Base-by-base conservation (phyloP, 1,284 basidiomycete species). In the Apiotrichum veenhuisii region DNA sequence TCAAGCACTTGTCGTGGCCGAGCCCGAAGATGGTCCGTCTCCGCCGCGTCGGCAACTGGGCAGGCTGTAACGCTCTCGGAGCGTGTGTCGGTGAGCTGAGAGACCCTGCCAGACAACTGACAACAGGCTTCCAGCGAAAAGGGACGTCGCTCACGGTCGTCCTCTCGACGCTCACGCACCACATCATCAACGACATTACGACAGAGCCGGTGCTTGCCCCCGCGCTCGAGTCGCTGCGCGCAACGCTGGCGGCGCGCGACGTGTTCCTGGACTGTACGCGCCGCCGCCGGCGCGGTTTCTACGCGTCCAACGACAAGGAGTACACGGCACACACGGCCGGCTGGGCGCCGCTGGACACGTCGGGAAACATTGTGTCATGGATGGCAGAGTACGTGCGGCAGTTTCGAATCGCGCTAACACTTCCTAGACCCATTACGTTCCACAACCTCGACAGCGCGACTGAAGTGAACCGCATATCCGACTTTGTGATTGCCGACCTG, bases 31-130 rank as follows among this genome's bases (percentile, higher is more conserved):
- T 26, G 2, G 30, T 69, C 5, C 59, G 60, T 3, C 54, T 74
- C 12, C 54, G 63, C 10, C 50, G 63, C 36, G 63, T 73, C 5
- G 74, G 74, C 14, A 67, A 71, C 52, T 76, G 72, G 72, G 72
- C 74, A 11, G 63, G 72, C 10, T 68, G 67, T 22, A 74, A 70
- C 46, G 63, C 60, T 1, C 49, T 73, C 1, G 60, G 54, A 10
- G 54, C 64, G 10, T 70, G 67, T 52, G 58, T 72, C 17, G 69
- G 74, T 74, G 26, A 52, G 72, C 59, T 4, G 1, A 9, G 22
- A 12, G 23, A 5, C n/a, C 38, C n/a, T 9, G 15, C 14, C 33
- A n/a, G 11, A 9, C 7, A 3, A 23, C 57, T 62, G 33, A 58
- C 42, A 2, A 14, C 51, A 74, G 71, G 66, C 3, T 62, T 75